Base-by-base conservation (phyloP, 257 asterid genomes). In the Gardenia jasminoides region DNA sequence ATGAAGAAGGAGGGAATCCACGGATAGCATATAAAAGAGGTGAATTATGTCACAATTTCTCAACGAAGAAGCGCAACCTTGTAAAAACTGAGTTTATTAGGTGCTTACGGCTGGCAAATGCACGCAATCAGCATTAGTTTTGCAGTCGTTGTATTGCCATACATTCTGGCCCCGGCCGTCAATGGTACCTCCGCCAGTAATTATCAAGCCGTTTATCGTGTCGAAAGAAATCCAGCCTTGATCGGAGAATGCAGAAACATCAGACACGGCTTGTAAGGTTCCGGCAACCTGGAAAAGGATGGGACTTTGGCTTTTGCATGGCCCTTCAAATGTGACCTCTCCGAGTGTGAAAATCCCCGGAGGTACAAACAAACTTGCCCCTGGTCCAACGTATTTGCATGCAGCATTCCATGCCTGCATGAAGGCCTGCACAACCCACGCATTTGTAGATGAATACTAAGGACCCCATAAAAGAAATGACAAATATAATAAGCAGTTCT, bases 71-170 rank as follows among this genome's bases (percentile, higher is more conserved):
- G 3, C 1, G 1, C 41, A 36, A 36, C 41, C 41, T 1, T 5
- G 41, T 2, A 36, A 36, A 36, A 24, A 24, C 10, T 54, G 3
- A 59, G 2, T 20, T 10, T 7, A 3, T 61, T 1, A 62, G 31
- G 7, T 58, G 52, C 83, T 86, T 84, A 91, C 92, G 1, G 91
- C 90, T 0, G 94, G 90, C 4, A 91, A 79, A 76, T 87, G 90
- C 1, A 81, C 76, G 39, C 96, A 91, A 2, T 43, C 20, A 28
- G 86, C 86, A 58, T 91, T 89, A 4, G 65, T 52, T 39, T 74
- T 78, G 78, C 94, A 91, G 70, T 91, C 94, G 15, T 91, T 89
- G 67, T 89, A 91, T 56, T 78, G 15, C 96, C 94, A 91, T 1
- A 82, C 68, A 39, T 31, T 20, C 46, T 79, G 89, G 22, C 96